Conservation (phyloP, 2,329 filamentous ascomycete species). For the Fusarium sp. region DNA sequence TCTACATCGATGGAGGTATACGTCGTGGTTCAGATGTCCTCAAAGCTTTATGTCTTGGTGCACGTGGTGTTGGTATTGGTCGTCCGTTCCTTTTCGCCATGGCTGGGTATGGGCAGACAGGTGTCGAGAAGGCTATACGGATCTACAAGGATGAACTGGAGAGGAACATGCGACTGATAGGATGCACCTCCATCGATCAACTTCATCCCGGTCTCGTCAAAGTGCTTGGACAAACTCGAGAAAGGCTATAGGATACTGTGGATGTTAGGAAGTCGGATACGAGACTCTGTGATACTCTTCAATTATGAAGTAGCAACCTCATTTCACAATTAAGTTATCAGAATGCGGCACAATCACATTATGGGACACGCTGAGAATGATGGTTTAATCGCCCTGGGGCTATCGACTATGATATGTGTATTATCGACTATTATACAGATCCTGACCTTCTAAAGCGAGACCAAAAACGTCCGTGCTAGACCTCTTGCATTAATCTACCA, state of each 20-base stretch:
- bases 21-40: slow-evolving; percentile 91
- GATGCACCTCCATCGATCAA: slow-evolving; percentile 78
- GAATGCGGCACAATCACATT: neutral
- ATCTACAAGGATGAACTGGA: slow-evolving; percentile 95
- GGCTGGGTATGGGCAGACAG: slow-evolving; percentile 86
- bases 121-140: slow-evolving; percentile 93
- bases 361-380: neutral
- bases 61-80: slow-evolving; percentile 91
- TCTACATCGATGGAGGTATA: slow-evolving; percentile 91
- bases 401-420: slow-evolving; percentile 1
- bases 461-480: neutral
- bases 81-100: slow-evolving; percentile 95
- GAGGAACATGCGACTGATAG: slow-evolving; percentile 97
- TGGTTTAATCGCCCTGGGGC: neutral
- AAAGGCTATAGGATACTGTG: neutral
- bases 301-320: neutral
- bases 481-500: slow-evolving; percentile 14
- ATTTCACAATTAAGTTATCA: neutral
- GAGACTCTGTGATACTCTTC: no score
- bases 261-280: neutral
- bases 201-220: slow-evolving; percentile 55
- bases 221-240: neutral
- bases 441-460: neutral
- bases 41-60: slow-evolving; percentile 92
- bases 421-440: slow-evolving; percentile 16